Evolutionary conservation across 2,329 filamentous ascomycete species (phyloP).

Genomic region (Phyllosticta citrichinensis): DNA sequence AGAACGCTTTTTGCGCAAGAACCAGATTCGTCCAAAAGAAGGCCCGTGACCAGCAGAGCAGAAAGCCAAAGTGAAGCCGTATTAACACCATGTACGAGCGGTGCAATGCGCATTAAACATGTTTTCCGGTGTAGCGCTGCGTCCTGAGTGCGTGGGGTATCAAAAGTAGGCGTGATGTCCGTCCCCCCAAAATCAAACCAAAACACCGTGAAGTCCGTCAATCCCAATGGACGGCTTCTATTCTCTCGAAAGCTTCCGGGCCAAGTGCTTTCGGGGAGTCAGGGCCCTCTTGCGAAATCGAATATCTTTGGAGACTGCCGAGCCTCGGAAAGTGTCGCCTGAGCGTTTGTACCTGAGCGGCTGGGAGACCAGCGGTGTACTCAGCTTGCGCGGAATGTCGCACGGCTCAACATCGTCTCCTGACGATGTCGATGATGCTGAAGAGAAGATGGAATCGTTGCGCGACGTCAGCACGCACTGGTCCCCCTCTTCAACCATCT

Average conservation of each 20-base stretch:
- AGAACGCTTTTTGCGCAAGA: too few relatives aligned
- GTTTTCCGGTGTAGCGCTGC: neutral
- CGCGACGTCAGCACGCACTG: conserved; percentile 25
- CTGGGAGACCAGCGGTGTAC: conserved; percentile 12
- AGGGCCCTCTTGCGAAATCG: conserved; percentile 22
- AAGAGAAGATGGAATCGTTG: conserved; percentile 11
- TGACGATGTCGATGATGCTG: neutral
- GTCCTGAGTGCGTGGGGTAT: conserved; percentile 7
- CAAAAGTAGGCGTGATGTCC: neutral
- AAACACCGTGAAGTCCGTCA: neutral
- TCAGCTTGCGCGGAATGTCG: conserved; percentile 23
- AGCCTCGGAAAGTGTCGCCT: conserved; percentile 14
- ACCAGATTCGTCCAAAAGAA: neutral
- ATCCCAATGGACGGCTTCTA: neutral
- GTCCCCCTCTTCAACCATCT: conserved; percentile 31
- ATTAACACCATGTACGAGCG: neutral
- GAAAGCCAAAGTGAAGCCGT: neutral
- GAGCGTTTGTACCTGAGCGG: conserved; percentile 19
- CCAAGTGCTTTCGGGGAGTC: neutral
- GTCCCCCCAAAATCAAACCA: neutral
- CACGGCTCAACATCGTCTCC: conserved; percentile 21
- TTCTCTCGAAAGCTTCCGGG: neutral
- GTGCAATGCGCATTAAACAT: neutral
- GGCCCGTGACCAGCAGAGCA: neutral
- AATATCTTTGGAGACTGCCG: conserved; percentile 20